Conservation (phyloP, 306 rosid species). For the Dryas octopetala region DNA sequence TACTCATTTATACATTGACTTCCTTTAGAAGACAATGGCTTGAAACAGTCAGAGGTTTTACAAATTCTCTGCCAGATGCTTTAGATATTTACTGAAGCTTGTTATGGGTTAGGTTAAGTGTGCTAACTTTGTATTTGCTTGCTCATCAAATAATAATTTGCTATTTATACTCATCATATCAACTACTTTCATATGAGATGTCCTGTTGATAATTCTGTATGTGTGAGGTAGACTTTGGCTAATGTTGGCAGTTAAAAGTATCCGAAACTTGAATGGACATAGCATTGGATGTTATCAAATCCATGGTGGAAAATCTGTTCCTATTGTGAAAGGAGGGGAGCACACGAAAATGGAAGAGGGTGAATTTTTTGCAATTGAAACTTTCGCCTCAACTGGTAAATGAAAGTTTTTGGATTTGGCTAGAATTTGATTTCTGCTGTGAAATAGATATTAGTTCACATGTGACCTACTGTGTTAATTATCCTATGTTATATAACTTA, state of each 20-base stretch:
- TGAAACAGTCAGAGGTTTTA: neutral
- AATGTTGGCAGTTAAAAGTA: constrained; percentile 71
- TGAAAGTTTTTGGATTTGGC: constrained; percentile 21
- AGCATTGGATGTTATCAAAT: constrained; percentile 97
- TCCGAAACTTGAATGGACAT: constrained; percentile 95
- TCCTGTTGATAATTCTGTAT: neutral
- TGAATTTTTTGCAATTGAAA: constrained; percentile 93
- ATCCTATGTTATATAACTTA: constrained; percentile 9
- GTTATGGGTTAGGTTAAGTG: neutral
- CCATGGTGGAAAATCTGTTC: constrained; percentile 93
- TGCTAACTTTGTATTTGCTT: neutral
- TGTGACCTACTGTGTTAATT: constrained; percentile 12
- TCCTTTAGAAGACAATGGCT: neutral
- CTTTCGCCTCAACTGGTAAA: constrained; percentile 92
- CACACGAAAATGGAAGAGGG: constrained; percentile 99
- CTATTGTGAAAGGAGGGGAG: constrained; percentile 98
- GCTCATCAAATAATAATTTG: neutral
- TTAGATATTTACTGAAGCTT: neutral
- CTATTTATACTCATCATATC: neutral
- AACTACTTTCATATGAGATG: neutral
- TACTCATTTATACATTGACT: neutral
- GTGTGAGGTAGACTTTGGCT: neutral
- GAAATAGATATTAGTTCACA: constrained; percentile 21
- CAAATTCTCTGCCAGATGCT: neutral
- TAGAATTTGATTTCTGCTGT: neutral